Conservation (phyloP, 192 early-diverging fungal genomes). For the Coemansia sp. region DNA sequence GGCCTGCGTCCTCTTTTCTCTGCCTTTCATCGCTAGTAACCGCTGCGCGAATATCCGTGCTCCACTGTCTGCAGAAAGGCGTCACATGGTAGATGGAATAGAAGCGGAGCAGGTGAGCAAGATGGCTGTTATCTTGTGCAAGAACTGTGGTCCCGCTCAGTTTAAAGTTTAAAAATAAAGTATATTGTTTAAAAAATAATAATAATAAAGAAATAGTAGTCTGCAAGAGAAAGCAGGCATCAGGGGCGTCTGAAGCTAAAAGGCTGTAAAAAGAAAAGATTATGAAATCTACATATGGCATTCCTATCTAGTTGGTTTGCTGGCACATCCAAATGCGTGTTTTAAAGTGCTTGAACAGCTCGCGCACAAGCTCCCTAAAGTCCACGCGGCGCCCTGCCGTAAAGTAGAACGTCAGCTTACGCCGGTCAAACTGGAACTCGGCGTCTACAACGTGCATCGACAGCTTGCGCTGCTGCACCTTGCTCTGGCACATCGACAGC, state of each 20-base stretch:
- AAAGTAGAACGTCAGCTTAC: constrained; percentile 97
- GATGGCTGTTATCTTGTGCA: too few species aligned
- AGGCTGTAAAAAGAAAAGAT: background rate
- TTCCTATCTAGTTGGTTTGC: constrained; percentile 21
- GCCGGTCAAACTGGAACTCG: constrained; percentile 97
- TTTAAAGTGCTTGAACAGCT: constrained; percentile 96
- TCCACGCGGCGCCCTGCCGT: constrained; percentile 90
- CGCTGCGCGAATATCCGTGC: too few species aligned
- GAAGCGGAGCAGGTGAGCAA: too few species aligned
- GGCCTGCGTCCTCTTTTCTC: too few species aligned
- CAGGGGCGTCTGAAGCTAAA: background rate
- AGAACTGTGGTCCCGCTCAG: background rate
- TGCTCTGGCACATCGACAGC: constrained; percentile 78
- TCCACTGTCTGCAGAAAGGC: background rate
- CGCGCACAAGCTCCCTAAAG: constrained; percentile 93
- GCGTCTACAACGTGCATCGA: constrained; percentile 97
- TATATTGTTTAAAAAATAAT: background rate
- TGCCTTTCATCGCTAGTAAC: too few species aligned
- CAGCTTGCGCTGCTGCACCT: constrained; percentile 84
- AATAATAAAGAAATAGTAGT: too few species aligned
- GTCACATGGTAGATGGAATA: background rate
- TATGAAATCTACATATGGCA: constrained; percentile 1
- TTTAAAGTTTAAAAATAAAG: background rate
- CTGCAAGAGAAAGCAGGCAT: background rate
- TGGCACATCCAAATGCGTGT: constrained; percentile 95